Evolutionary conservation across 257 asterid species (phyloP), one percentile per base, ranked within the genome.

Genomic region (Parsonsia alboflavescens): DNA sequence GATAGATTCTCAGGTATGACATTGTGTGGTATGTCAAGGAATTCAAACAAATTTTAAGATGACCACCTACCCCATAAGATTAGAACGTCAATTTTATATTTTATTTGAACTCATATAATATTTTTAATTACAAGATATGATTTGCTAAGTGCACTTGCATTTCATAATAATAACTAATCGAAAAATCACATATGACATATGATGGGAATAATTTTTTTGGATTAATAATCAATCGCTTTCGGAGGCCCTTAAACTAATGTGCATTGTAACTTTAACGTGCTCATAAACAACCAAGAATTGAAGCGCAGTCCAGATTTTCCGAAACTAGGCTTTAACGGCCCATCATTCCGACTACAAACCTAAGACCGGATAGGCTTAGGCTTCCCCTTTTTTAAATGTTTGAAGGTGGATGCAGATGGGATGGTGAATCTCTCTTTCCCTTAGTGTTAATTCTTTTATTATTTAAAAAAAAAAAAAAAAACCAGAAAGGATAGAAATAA

Each of bases 311-410:
- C 81, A 39, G 52, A 53, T 78, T 84, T 73, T 48, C 74, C 72
- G 87, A 76, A 79, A 74, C 78, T 87, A 87, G 87, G 84, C 87
- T 84, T 76, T 84, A 78, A 81, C 61, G 72, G 53, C 71, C 77
- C 87, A 82, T 85, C 79, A 80, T 65, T 77, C 73, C 82, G 79
- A 71, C 81, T 77, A 59, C 7, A 0, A 2, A 22, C 1, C 39
- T 21, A 16, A 39, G 24, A 21, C 2, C 13, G 7, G 10, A 53
- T 71, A 21, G 30, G 39, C 39, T n/a, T n/a, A 5, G 46, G 7
- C 46, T 42, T 42, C 7, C 9, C 5, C 5, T 42, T 42, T 46
- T 46, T 52, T 73, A 2, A 56, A 74, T 71, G 68, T 64, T 68
- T 39, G 73, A 63, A 66, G 69, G 46, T 75, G 68, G 28, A 70